phyloP scores from a whole-genome alignment of 208 protist species.

The Crithidia fasciculata region DNA sequence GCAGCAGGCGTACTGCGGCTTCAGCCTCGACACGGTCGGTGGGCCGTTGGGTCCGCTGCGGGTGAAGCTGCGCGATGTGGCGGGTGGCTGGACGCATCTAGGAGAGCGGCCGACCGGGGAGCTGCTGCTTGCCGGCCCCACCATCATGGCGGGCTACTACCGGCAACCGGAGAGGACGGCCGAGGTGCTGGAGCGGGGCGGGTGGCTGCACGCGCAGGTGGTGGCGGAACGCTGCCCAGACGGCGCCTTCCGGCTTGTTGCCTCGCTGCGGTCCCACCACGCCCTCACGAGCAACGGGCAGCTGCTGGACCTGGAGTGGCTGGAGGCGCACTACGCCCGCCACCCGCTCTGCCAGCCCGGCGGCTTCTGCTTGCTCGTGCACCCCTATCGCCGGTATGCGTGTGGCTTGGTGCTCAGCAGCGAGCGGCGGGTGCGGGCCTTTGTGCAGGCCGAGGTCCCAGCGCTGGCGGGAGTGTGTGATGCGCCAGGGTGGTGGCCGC shows the following conservation, averaged over 20 bases:
- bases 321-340: slow-evolving; percentile 63
- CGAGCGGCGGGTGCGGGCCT: slow-evolving; percentile 29
- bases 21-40: slow-evolving; percentile 41
- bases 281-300: slow-evolving; percentile 68
- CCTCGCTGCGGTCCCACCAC: slow-evolving; percentile 56
- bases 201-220: slow-evolving; percentile 85
- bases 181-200: slow-evolving; percentile 50
- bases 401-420: slow-evolving; percentile 63
- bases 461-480: not conserved
- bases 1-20: slow-evolving; percentile 41
- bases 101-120: slow-evolving; percentile 56
- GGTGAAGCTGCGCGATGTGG: slow-evolving; percentile 88
- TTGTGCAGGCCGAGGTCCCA: slow-evolving; percentile 11
- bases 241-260: slow-evolving; percentile 72
- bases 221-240: slow-evolving; percentile 54
- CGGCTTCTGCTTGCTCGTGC: slow-evolving; percentile 73
- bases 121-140: slow-evolving; percentile 69
- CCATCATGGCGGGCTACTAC: slow-evolving; percentile 84
- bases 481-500: slow-evolving; percentile 36
- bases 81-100: slow-evolving; percentile 35
- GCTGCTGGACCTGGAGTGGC: slow-evolving; percentile 64
- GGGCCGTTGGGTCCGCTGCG: slow-evolving; percentile 58
- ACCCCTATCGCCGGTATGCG: slow-evolving; percentile 65
- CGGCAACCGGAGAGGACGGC: slow-evolving; percentile 70
- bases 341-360: slow-evolving; percentile 43